A percentile compares a stretch with the other conserved stretches of the same genome.
Evolutionary conservation across 2,329 filamentous ascomycete genomes (phyloP).

Genomic region (Keithomyces neogunnii): DNA sequence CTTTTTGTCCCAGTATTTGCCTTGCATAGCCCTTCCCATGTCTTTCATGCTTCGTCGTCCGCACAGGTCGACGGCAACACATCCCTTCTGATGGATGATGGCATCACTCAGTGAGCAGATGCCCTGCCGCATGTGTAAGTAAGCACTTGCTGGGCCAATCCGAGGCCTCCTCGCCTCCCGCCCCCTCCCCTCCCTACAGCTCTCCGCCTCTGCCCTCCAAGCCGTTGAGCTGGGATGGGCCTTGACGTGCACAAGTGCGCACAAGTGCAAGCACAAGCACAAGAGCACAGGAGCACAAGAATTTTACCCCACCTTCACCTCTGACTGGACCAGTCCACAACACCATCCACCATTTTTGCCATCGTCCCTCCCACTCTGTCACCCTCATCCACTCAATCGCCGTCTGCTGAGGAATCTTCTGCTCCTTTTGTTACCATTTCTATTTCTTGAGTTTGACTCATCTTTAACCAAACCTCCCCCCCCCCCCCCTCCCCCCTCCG

Average conservation of each 20-base stretch:
- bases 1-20: neutral
- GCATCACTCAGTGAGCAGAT: neutral
- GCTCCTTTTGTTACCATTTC: neutral
- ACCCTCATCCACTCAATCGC: slow-evolving; percentile 2
- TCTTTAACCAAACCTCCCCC: neutral
- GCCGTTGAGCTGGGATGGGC: neutral
- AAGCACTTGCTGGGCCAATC: slow-evolving; percentile 2
- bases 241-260: neutral
- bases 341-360: slow-evolving; percentile 6
- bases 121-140: neutral
- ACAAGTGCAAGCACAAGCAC: neutral
- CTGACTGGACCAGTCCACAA: slow-evolving; percentile 6
- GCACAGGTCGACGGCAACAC: neutral
- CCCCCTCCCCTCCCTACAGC: too few species aligned
- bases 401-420: neutral
- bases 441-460: neutral
- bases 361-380: slow-evolving; percentile 4
- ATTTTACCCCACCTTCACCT: slow-evolving; percentile 10
- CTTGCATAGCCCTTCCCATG: neutral
- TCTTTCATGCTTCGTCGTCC: neutral
- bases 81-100: neutral
- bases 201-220: too few species aligned
- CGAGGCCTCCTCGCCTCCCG: neutral
- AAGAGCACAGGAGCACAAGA: neutral
- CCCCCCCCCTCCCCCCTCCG: neutral